These are phyloP conservation scores for Pichia norvegensis DNA, from an alignment of 1,139 yeast species.

Conservation along the genomic window DNA sequence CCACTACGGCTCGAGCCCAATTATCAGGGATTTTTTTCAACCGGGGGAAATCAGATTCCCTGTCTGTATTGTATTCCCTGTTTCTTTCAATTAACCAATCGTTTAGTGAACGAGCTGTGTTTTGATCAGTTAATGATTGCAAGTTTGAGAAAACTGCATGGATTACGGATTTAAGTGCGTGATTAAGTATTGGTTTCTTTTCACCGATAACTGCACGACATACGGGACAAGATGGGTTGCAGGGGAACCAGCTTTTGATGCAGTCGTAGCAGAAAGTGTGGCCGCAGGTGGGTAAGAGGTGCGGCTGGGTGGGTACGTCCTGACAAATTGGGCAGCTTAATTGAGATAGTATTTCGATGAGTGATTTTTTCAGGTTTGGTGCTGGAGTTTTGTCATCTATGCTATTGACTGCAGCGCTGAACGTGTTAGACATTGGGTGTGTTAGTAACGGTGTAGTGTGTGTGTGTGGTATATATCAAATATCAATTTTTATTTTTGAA, in stretches of 20 bases:
- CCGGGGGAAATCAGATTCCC: conserved; percentile 13
- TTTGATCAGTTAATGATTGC: background rate
- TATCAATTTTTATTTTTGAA: too few relatives aligned
- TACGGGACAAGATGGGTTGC: conserved; percentile 60
- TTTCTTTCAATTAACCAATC: conserved; percentile 11
- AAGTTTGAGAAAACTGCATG: background rate
- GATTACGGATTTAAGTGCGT: conserved; percentile 10
- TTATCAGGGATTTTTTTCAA: conserved; percentile 21
- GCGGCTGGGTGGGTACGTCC: conserved; percentile 16
- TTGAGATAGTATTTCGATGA: conserved; percentile 5
- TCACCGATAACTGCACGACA: conserved; percentile 33
- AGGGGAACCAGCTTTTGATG: conserved; percentile 56
- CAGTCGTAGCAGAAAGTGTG: conserved; percentile 82
- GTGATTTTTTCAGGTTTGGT: background rate
- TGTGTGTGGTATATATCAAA: too few relatives aligned
- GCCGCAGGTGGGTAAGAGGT: conserved; percentile 63
- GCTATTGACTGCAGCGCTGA: background rate
- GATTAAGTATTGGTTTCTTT: conserved; percentile 14
- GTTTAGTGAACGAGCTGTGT: background rate
- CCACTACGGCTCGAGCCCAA: conserved; percentile 45
- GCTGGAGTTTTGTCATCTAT: background rate
- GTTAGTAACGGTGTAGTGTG: too few relatives aligned
- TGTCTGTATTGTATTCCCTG: conserved; percentile 13
- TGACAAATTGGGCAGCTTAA: conserved; percentile 17
- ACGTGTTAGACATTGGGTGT: background rate